phyloP scores from a whole-genome alignment of 2,329 filamentous ascomycete species.

The Scedosporium dehoogii region DNA sequence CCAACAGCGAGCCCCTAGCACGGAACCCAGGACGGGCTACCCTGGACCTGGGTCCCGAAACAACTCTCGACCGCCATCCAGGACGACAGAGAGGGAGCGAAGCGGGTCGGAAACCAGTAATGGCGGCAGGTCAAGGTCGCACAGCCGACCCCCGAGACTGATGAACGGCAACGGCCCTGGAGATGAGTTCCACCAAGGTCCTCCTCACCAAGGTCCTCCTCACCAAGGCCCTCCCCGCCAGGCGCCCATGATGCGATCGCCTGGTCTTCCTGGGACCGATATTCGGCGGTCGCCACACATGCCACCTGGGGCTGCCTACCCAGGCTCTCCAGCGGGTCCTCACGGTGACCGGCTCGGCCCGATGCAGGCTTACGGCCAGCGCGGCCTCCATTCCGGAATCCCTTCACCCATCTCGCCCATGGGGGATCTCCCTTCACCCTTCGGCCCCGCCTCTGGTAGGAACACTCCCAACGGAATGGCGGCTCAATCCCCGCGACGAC shows the following conservation, averaged over 20 bases:
- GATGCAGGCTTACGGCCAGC: conserved; percentile 9
- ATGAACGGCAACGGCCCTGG: conserved; percentile 20
- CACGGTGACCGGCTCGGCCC: conserved; percentile 12
- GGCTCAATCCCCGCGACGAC: conserved; percentile 20
- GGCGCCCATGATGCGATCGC: conserved; percentile 28
- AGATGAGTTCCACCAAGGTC: background rate
- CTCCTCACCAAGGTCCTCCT: conserved; percentile 12
- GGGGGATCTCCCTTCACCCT: conserved; percentile 21
- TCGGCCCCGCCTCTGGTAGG: conserved; percentile 18
- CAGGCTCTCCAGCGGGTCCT: conserved; percentile 15
- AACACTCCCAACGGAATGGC: conserved; percentile 21
- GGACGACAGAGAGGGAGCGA: conserved; percentile 36
- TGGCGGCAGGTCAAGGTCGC: conserved; percentile 27
- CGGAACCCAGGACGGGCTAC: conserved; percentile 26
- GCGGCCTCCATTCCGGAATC: conserved; percentile 27
- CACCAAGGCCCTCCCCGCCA: conserved; percentile 16
- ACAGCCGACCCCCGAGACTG: conserved; percentile 28
- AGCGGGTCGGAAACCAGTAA: conserved; percentile 47
- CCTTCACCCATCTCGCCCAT: conserved; percentile 37
- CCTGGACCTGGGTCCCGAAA: conserved; percentile 16
- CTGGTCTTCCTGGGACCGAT: conserved; percentile 38
- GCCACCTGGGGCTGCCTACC: conserved; percentile 29
- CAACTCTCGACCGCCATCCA: conserved; percentile 17
- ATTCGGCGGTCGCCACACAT: conserved; percentile 37
- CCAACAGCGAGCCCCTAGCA: conserved; percentile 27